Conservation (phyloP, 1,284 basidiomycete genomes). For the Ustilago curta region DNA sequence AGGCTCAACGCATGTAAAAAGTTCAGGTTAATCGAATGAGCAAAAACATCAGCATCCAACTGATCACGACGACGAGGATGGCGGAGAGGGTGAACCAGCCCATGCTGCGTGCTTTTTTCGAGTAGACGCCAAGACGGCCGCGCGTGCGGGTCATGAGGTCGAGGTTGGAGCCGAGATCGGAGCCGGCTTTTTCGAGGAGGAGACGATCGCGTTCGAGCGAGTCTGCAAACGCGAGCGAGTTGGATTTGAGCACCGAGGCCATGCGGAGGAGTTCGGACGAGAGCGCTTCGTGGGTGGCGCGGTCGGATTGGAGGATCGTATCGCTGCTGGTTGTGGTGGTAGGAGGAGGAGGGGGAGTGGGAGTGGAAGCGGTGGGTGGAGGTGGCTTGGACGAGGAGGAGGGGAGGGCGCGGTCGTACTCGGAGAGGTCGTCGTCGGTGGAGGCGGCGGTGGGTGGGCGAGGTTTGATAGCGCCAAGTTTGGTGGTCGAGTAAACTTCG, state of each 20-base stretch:
- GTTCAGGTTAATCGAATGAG: conserved; percentile 63
- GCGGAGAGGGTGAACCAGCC: conserved; percentile 66
- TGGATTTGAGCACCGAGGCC: conserved; percentile 62
- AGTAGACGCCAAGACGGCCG: conserved; percentile 63
- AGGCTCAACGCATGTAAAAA: conserved; percentile 12
- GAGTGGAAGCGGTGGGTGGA: background rate
- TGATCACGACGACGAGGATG: conserved; percentile 60
- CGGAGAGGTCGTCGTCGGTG: conserved; percentile 18
- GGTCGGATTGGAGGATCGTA: conserved; percentile 55
- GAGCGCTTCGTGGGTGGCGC: conserved; percentile 62
- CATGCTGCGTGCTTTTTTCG: conserved; percentile 63
- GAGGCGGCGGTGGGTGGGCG: background rate
- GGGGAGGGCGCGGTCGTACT: conserved; percentile 24
- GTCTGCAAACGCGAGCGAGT: conserved; percentile 63
- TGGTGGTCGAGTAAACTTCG: conserved; percentile 17
- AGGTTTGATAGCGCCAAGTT: conserved; percentile 18
- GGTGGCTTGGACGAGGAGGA: conserved; percentile 1
- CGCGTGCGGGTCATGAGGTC: conserved; percentile 67
- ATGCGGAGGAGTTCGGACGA: conserved; percentile 67
- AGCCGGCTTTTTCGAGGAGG: conserved; percentile 61
- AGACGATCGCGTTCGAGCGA: conserved; percentile 66
- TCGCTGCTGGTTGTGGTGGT: conserved; percentile 12
- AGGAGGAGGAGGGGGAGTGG: background rate
- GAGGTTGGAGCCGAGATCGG: conserved; percentile 57
- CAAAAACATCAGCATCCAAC: conserved; percentile 67